Evolutionary conservation across 169 alveolate species (phyloP), one percentile per base, ranked within the genome.

Genomic region (Plasmodium sp.): DNA sequence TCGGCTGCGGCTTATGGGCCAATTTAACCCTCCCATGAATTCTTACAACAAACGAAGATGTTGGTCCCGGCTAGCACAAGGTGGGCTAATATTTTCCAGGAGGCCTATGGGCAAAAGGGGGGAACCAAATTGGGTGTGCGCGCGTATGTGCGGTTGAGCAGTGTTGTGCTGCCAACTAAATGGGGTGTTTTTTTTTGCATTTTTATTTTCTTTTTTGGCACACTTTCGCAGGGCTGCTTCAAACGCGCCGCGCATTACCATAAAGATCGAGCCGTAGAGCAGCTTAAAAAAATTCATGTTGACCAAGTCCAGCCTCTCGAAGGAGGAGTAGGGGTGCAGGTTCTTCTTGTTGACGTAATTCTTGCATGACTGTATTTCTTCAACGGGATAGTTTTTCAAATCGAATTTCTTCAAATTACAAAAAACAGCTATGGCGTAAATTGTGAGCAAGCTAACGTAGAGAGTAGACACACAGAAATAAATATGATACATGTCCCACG

Each of bases 401-500:
- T 85, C 85, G 6, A 85, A 85, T 7, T 51, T 85, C n/a, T 85
- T 31, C 43, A 85, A 74, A 14, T 34, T 54, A 16, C 56, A 43
- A 67, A 51, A 85, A 5, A 85, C 56, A 5, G 33, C 45, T 31
- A 34, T 22, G 12, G 72, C 84, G 31, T 51, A 85, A 34, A 33
- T n/a, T 27, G 80, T 41, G 18, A 85, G 0, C 33, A 85, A 5
- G 16, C 43, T 51, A 45, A 45, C 27, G 75, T 85, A 85, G 18
- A 22, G 12, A 0, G 80, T 67, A 18, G 80, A 14, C 14, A 72
- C 3, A 34, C 85, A 85, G 27, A 85, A 85, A 85, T 85, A 85
- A 3, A 85, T 85, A 85, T 85, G 93, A 85, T 31, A 85, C 16
- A 51, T 1, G 81, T 85, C 93, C 93, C 93, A 85, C 54, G 33